These are phyloP conservation scores for Macrocybe gigantea DNA, from an alignment of 768 basidiomycete species.

Conservation along the genomic window DNA sequence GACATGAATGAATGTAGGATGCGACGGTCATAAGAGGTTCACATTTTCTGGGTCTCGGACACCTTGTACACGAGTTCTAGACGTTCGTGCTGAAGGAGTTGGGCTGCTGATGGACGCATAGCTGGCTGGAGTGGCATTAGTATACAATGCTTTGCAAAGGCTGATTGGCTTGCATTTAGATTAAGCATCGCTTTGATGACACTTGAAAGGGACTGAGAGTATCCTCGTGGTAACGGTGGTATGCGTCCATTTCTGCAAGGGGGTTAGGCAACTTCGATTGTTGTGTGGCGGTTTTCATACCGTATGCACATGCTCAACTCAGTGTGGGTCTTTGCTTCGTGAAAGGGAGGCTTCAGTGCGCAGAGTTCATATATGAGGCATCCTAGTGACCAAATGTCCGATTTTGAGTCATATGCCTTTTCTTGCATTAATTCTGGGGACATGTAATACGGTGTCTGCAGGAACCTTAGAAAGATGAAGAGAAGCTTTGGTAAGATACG, in stretches of 20 bases:
- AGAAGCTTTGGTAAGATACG: conserved; percentile 19
- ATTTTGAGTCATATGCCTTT: conserved; percentile 95
- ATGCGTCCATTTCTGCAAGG: conserved; percentile 72
- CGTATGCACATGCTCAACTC: conserved; percentile 81
- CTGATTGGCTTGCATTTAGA: conserved; percentile 52
- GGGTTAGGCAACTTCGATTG: background rate
- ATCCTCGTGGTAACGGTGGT: conserved; percentile 81
- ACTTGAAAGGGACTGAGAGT: conserved; percentile 64
- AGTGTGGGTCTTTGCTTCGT: conserved; percentile 85
- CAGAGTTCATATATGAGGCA: conserved; percentile 97
- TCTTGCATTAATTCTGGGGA: conserved; percentile 98
- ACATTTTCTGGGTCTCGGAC: conserved; percentile 77
- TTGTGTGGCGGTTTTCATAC: conserved; percentile 21
- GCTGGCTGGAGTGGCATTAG: conserved; percentile 50
- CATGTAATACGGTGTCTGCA: conserved; percentile 98
- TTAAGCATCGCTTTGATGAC: conserved; percentile 86
- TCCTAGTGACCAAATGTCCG: conserved; percentile 97
- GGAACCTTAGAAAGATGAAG: background rate
- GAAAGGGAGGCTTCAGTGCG: conserved; percentile 88
- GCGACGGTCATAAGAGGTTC: conserved; percentile 13
- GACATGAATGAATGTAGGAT: background rate
- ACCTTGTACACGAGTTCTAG: conserved; percentile 67
- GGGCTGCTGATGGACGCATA: conserved; percentile 78
- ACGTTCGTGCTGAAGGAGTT: conserved; percentile 77
- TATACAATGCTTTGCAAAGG: background rate